Percentiles rank a stretch among this genome's conserved stretches.
Evolutionary conservation across 495 filamentous ascomycete species (phyloP).

Genomic region (Penicillium bovifimosum): DNA sequence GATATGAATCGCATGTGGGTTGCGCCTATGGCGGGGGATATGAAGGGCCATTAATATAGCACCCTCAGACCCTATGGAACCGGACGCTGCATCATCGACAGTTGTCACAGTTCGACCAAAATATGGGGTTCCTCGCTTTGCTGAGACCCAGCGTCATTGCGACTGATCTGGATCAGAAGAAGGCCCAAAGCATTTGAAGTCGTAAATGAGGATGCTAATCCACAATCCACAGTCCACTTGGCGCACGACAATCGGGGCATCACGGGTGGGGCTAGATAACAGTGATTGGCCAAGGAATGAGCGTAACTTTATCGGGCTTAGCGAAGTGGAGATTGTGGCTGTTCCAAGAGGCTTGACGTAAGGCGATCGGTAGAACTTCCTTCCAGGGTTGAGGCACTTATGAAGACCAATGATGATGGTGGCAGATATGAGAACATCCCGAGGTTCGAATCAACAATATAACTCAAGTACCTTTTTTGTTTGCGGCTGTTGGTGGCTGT

Average conservation of each 20-base stretch:
- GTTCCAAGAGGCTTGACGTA: conserved; percentile 6
- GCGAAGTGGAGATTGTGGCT: conserved; percentile 8
- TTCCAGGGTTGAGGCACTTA: too few species aligned
- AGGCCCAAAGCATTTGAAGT: neutral
- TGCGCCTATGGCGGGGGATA: conserved; percentile 11
- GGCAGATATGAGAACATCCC: neutral
- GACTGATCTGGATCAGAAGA: neutral
- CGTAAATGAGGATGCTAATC: conserved; percentile 1
- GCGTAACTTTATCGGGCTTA: neutral
- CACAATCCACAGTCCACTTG: conserved; percentile 13
- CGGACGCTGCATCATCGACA: neutral
- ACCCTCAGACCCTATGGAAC: neutral
- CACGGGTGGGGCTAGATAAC: neutral
- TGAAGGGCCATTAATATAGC: conserved; percentile 25
- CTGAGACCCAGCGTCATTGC: conserved; percentile 11
- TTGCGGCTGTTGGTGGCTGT: conserved; percentile 5
- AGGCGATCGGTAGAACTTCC: neutral
- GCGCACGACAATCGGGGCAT: conserved; percentile 6
- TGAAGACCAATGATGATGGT: neutral
- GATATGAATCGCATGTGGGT: conserved; percentile 3
- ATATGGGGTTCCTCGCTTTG: conserved; percentile 7
- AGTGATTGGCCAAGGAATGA: conserved; percentile 14
- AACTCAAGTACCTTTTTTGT: neutral
- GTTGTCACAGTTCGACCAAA: neutral
- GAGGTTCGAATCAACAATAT: too few species aligned